Conservation (phyloP, 176 grass and related monocot species). For the Oryza australiensis region DNA sequence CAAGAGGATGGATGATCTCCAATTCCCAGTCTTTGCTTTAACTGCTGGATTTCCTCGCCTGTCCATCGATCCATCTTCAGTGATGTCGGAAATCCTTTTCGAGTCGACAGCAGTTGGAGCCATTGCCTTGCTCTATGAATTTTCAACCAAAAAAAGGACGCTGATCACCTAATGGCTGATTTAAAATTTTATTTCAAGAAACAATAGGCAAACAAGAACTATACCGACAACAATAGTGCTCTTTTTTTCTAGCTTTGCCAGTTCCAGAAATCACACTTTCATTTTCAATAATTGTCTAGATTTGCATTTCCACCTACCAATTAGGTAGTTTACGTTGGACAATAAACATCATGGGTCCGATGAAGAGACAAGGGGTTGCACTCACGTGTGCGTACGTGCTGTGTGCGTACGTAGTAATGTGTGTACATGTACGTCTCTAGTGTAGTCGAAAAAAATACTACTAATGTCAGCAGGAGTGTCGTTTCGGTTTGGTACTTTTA, state of each 20-base stretch:
- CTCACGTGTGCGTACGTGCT: background rate
- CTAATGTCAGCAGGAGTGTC: background rate
- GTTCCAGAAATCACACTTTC: background rate
- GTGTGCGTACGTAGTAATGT: too few species aligned
- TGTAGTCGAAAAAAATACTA: background rate
- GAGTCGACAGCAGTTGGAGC: slow-evolving; percentile 39
- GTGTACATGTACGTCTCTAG: background rate
- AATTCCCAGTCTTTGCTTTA: slow-evolving; percentile 58
- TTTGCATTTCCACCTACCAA: background rate
- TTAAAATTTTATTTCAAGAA: background rate
- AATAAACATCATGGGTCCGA: background rate
- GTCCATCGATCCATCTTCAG: slow-evolving; percentile 75
- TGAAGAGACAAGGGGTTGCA: background rate
- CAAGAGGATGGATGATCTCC: slow-evolving; percentile 60
- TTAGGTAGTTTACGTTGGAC: background rate
- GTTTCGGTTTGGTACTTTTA: background rate
- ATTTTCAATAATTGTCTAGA: background rate
- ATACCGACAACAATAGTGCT: background rate
- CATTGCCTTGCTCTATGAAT: slow-evolving; percentile 22
- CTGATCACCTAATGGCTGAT: slow-evolving; percentile 13
- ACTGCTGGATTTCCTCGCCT: slow-evolving; percentile 61
- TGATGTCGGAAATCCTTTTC: slow-evolving; percentile 40
- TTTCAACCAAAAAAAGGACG: slow-evolving; percentile 2
- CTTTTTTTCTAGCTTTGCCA: background rate
- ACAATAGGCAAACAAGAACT: background rate